These are phyloP conservation scores for Dothideomycetidae sp. DNA, from an alignment of 2,329 filamentous ascomycete species.

Conservation along the genomic window DNA sequence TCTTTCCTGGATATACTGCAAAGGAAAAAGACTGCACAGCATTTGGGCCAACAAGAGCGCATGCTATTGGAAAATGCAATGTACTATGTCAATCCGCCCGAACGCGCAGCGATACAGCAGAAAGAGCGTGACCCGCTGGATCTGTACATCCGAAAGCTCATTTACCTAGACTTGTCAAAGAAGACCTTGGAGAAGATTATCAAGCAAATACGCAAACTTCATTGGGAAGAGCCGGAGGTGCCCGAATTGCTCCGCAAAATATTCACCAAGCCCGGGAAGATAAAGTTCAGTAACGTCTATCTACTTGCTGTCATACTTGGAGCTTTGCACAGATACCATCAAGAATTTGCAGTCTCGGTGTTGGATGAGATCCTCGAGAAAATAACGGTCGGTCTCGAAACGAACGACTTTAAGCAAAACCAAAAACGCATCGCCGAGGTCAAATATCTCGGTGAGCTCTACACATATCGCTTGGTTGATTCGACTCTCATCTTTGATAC, in stretches of 20 bases:
- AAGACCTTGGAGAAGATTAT: slow-evolving; percentile 86
- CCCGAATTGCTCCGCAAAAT: slow-evolving; percentile 71
- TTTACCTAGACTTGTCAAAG: slow-evolving; percentile 89
- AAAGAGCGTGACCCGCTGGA: slow-evolving; percentile 93
- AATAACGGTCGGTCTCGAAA: slow-evolving; percentile 73
- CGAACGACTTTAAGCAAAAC: slow-evolving; percentile 96
- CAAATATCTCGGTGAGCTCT: slow-evolving; percentile 90
- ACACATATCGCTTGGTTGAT: slow-evolving; percentile 95
- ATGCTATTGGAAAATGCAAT: slow-evolving; percentile 98
- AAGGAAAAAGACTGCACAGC: slow-evolving; percentile 89
- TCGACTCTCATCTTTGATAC: slow-evolving; percentile 91
- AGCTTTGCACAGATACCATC: slow-evolving; percentile 81
- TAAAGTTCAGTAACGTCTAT: slow-evolving; percentile 95
- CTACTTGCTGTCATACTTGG: slow-evolving; percentile 80
- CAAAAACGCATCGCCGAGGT: slow-evolving; percentile 89
- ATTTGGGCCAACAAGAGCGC: slow-evolving; percentile 86
- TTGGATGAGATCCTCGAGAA: slow-evolving; percentile 87
- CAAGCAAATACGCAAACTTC: slow-evolving; percentile 85
- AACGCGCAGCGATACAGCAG: slow-evolving; percentile 85
- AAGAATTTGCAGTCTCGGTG: slow-evolving; percentile 76
- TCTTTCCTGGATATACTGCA: slow-evolving; percentile 90
- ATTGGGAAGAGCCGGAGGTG: slow-evolving; percentile 91
- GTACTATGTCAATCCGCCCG: slow-evolving; percentile 93
- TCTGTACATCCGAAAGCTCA: slow-evolving; percentile 77
- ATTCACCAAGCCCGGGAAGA: slow-evolving; percentile 90